Base-by-base conservation (phyloP, 305 asterid species). In the Petunia hybrid region DNA sequence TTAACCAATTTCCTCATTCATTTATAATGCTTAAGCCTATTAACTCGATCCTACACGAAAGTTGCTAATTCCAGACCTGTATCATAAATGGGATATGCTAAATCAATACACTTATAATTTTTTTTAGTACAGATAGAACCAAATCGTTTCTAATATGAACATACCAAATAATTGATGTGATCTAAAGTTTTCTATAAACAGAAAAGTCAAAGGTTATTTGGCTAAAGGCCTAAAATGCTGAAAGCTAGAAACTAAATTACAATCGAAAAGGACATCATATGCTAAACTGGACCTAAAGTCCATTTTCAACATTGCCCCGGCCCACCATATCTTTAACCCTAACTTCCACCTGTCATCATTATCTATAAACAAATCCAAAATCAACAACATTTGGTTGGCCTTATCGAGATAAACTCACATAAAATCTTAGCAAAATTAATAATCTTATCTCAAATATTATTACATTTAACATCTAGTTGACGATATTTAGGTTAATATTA, bases 121-220 rank as follows among this genome's bases (percentile, higher is more conserved):
- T 22, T 22, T 22, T 22, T 22, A 22, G 31, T 22, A 22, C 31
- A 22, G 31, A 22, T 22, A 22, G 31, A 22, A 22, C 31, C 31
- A 22, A 22, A 22, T 22, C 31, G 31, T 22, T 22, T 22, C 31
- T 22, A 22, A 51, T 36, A 2, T 36, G 63, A 36, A 13, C 46
- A 74, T 22, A 53, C 43, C 4, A 48, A 53, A 51, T 14, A 74
- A 51, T 74, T 51, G 51, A 3, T 53, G 48, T 51, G 78, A 73
- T 73, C 48, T 42, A 13, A 51, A 74, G 53, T 3, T 73, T 74
- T n/a, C 46, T 74, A 14, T 51, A 51, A 71, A 51, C 8, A 51
- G 4, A 4, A 36, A 36, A 51, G 63, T 73, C 2, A 51, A 51
- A 8, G n/a, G n/a, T 13, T 14, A 51, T 8, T 51, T 8, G 14